These are phyloP conservation scores for Solanum ossicruentum DNA, from an alignment of 257 asterid species.

Conservation along the genomic window DNA sequence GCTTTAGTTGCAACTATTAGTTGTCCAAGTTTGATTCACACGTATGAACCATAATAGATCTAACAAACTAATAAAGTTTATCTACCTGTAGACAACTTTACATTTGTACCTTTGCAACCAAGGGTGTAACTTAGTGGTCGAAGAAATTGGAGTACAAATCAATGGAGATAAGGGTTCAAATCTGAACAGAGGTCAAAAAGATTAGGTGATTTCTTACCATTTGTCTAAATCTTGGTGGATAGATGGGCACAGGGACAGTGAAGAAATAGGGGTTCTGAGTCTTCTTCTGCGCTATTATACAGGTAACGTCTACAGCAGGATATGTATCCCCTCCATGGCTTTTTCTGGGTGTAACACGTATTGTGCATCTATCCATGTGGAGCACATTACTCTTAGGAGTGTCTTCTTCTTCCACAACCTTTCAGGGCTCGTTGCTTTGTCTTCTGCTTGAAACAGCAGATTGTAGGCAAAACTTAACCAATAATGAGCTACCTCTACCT, in stretches of 20 bases:
- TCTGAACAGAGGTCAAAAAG: not conserved
- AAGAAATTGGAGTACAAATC: not conserved
- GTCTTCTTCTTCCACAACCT: not conserved
- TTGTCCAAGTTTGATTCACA: not conserved
- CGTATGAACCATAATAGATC: not conserved
- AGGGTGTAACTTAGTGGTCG: not conserved
- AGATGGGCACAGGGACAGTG: not conserved
- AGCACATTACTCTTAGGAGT: not conserved
- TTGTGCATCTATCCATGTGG: not conserved
- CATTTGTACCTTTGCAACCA: not conserved
- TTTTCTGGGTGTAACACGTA: not conserved
- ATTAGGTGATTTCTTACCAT: not conserved
- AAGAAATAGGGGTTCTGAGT: not conserved
- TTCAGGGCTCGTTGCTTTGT: not conserved
- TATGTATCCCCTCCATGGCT: not conserved
- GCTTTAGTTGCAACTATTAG: not conserved
- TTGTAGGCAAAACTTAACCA: not conserved
- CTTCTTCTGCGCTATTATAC: not conserved
- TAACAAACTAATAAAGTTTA: not conserved
- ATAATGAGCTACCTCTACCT: not conserved
- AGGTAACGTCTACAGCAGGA: not conserved
- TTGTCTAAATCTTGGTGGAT: not conserved
- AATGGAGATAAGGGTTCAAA: not conserved
- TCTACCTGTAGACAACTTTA: not conserved
- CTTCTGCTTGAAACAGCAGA: not conserved